Base-by-base conservation (phyloP, 179 eudicot species). In the Nepenthes alata region DNA sequence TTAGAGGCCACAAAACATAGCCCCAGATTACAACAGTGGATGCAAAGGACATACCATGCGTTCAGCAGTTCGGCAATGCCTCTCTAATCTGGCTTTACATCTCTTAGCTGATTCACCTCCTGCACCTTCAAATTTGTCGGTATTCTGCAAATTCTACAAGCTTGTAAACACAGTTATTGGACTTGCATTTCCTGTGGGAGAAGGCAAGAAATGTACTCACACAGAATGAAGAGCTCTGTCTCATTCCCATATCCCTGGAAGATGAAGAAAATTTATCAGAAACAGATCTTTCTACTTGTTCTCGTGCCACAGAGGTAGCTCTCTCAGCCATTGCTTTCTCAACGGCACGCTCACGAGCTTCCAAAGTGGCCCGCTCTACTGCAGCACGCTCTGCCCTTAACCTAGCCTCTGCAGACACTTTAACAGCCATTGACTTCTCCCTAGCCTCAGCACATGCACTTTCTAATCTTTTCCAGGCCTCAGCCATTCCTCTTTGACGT, bases 341-440 rank as follows among this genome's bases (percentile, higher is more conserved):
- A 51, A 84, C 69, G 65, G 96, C 97, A 55, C 93, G 97, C 65
- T 85, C 88, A 52, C 95, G 84, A 73, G 97, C 99, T 77, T 94
- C 99, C 38, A 80, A 85, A 47, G 86, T 80, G 59, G 88, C 97
- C 72, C 95, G 77, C 75, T 85, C 97, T 12, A 85, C 93, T 60
- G 96, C 96, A 66, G 90, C 94, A 54, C 95, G 97, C 70, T 90
- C 97, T 51, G 86, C 85, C 69, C 78, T 80, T 67, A 82, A 75
- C 75, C 74, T 85, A 60, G 89, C 83, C 63, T 83, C 87, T 6
- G 51, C 35, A 15, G 85, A 73, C 73, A 83, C 71, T 71, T 79
- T 90, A 34, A 83, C 88, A 56, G 81, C 25, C 25, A 1, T 25
- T 25, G 45, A 79, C 69, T 84, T 76, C 53, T 74, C 83, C 69